Evolutionary conservation across 1,139 yeast genomes (phyloP), one percentile per base, ranked within the genome.

Genomic region (Eremothecium gossypii): DNA sequence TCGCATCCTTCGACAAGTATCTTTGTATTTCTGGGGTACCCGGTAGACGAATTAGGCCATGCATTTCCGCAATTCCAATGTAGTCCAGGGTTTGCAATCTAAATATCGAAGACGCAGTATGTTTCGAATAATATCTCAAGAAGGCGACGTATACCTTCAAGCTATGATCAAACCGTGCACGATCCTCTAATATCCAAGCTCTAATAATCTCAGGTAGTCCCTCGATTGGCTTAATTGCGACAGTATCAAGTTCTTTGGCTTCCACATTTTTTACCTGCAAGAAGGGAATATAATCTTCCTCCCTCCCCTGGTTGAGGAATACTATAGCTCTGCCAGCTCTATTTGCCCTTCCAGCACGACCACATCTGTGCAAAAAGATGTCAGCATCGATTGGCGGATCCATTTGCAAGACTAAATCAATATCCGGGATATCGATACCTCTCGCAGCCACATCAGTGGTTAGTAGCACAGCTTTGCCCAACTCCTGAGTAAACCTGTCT

Each of bases 321-420:
- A 83, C 77, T 5, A 87, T 69, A 0, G 95, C 95, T 45, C 73
- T 74, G 1, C 97, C 97, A 4, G 72, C 74, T 49, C 77, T 78
- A 45, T 87, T 87, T 0, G 96, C 96, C 51, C 97, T 69, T 1
- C 95, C 97, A 0, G 96, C 86, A 58, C 97, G 73, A 13, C 97
- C 97, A 64, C 91, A 81, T 54, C 97, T 72, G 60, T 87, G 96
- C 40, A 86, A 68, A 54, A 87, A 87, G 49, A 83, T 79, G 54
- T 82, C 91, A 0, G 95, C 85, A 51, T 85, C 95, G 0, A 89
- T 82, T 1, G 97, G 96, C 2, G 96, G 95, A 49, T 87, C 96
- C 32, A 86, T 53, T 58, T 87, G 96, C 8, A 87, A 67, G 3
- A 87, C 96, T 32, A 87, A 65, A 55, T 89, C 96, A 11, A 87